Conservation (phyloP, 257 asterid genomes). For the Misopates orontium region DNA sequence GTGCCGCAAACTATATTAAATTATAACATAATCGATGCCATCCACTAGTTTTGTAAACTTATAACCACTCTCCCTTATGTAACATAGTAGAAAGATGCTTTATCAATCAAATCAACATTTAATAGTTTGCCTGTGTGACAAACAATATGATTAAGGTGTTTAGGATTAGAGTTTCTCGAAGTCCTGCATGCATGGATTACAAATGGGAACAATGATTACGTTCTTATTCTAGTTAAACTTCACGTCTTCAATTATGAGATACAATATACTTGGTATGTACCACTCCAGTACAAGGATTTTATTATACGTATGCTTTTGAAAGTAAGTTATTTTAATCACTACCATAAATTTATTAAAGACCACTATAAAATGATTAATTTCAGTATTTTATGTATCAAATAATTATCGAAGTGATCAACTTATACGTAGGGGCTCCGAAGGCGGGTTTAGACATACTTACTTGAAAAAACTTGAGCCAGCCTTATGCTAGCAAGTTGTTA, state of each 20-base stretch:
- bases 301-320: background rate
- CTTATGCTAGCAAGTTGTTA: too few species aligned
- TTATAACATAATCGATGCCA: background rate
- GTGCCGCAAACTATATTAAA: too few species aligned
- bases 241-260: slow-evolving; percentile 40
- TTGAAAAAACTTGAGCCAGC: too few species aligned
- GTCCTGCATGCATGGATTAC: slow-evolving; percentile 40
- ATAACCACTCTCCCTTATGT: background rate
- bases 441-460: too few species aligned
- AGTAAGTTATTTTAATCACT: slow-evolving; percentile 21
- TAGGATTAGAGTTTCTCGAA: slow-evolving; percentile 39
- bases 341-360: slow-evolving; percentile 9
- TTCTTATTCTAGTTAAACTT: slow-evolving; percentile 37
- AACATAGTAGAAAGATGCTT: background rate
- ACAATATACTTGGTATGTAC: slow-evolving; percentile 30
- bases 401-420: too few species aligned
- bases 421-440: too few species aligned
- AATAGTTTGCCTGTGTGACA: slow-evolving; percentile 21
- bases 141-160: slow-evolving; percentile 39
- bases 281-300: slow-evolving; percentile 5
- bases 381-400: too few species aligned
- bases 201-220: slow-evolving; percentile 44
- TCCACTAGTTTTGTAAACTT: background rate
- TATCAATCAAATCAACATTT: slow-evolving; percentile 24
- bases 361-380: too few species aligned